Percentiles rank a stretch among this genome's conserved stretches.
Conservation (phyloP, 176 grass and related monocot species). For the sorghum (Sorghum bicolor) region DNA sequence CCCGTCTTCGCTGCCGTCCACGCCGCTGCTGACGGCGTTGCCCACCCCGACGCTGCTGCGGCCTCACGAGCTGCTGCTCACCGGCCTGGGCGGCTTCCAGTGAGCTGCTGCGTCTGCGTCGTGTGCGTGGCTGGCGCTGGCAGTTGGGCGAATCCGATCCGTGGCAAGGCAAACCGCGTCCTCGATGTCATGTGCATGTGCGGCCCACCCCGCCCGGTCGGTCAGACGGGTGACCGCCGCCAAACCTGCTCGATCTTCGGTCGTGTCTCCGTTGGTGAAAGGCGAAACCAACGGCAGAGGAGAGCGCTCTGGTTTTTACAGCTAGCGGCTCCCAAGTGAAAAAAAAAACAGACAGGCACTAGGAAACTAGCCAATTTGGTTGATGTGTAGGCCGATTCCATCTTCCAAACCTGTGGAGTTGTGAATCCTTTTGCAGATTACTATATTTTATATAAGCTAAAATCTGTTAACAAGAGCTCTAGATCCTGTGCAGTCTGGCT, state of each 20-base stretch:
- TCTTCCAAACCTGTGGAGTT: slow-evolving; percentile 40
- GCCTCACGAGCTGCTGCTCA: slow-evolving; percentile 57
- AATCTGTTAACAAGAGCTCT: not conserved
- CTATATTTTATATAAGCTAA: not conserved
- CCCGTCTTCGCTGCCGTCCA: slow-evolving; percentile 24
- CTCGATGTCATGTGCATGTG: not conserved
- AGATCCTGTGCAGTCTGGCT: not conserved
- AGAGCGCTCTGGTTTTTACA: slow-evolving; percentile 24
- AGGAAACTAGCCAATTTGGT: slow-evolving; percentile 6
- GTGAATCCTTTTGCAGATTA: slow-evolving; percentile 42
- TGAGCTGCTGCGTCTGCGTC: not conserved
- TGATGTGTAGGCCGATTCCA: slow-evolving; percentile 30
- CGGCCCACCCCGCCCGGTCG: slow-evolving; percentile 3
- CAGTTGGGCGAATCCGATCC: not conserved
- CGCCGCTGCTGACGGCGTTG: slow-evolving; percentile 6
- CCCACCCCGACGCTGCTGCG: slow-evolving; percentile 51
- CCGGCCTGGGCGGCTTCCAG: slow-evolving; percentile 45
- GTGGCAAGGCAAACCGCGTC: slow-evolving; percentile 3
- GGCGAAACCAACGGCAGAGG: slow-evolving; percentile 10
- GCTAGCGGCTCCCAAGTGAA: not conserved
- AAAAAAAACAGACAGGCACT: not conserved
- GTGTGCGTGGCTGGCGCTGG: not conserved
- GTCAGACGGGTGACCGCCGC: slow-evolving; percentile 4
- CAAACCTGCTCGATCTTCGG: not conserved
- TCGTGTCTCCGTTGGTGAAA: not conserved